phyloP scores from a whole-genome alignment of 2,329 filamentous ascomycete genomes.

The Cryphonectria parasitica region DNA sequence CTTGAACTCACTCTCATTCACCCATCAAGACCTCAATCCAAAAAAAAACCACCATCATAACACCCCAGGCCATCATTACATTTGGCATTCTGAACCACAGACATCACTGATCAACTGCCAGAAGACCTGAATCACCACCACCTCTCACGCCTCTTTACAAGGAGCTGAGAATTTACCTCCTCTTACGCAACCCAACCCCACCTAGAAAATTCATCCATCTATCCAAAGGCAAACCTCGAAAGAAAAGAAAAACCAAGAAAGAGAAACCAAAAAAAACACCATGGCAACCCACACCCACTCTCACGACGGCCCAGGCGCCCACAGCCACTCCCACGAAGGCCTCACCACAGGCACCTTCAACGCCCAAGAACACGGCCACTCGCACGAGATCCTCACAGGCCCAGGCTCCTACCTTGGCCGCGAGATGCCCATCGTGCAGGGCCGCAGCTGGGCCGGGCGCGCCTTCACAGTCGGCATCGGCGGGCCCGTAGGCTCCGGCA shows the following conservation, averaged over 20 bases:
- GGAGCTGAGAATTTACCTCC: background rate
- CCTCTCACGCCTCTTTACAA: background rate
- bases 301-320: conserved; percentile 2
- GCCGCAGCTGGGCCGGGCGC: conserved; percentile 82
- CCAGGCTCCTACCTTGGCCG: conserved; percentile 87
- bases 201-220: background rate
- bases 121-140: background rate
- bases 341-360: conserved; percentile 45
- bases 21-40: background rate
- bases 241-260: too few relatives aligned
- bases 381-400: conserved; percentile 92
- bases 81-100: background rate
- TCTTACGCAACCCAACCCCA: background rate
- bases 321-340: conserved; percentile 60
- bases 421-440: conserved; percentile 92
- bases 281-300: conserved; percentile 2
- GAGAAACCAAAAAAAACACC: too few relatives aligned
- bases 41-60: background rate
- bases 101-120: background rate
- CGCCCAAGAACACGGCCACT: conserved; percentile 83
- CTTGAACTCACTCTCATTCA: background rate
- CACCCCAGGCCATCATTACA: too few relatives aligned
- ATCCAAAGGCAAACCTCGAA: background rate
- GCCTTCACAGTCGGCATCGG: conserved; percentile 98
- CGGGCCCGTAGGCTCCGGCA: conserved; percentile 97